phyloP scores from a whole-genome alignment of 768 basidiomycete genomes.

The Rhodocollybia butyracea region DNA sequence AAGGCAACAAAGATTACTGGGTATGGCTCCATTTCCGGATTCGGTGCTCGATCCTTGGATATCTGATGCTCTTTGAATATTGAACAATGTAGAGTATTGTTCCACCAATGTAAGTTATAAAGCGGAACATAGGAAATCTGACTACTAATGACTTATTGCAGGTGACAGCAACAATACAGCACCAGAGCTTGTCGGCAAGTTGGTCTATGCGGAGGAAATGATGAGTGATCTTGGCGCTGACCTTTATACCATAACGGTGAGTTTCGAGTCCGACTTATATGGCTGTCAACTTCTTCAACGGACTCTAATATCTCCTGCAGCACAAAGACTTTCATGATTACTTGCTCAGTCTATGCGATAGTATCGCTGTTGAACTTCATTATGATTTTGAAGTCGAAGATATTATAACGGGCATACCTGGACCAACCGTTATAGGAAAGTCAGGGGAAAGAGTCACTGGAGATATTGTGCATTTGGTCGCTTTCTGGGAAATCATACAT shows the following conservation, averaged over 20 bases:
- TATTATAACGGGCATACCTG: neutral
- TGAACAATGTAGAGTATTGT: neutral
- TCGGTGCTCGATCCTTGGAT: neutral
- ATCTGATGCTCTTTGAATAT: too few species aligned
- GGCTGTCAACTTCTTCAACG: too few species aligned
- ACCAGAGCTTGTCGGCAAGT: conserved; percentile 5
- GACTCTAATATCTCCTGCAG: too few species aligned
- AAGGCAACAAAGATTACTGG: conserved; percentile 5
- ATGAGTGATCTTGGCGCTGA: conserved; percentile 11
- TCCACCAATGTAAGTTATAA: conserved; percentile 3
- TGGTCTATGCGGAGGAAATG: conserved; percentile 8
- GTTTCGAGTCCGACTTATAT: neutral
- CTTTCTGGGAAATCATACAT: neutral
- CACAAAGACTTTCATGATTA: conserved; percentile 2
- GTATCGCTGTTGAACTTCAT: neutral
- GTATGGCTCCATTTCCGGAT: neutral
- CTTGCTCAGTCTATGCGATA: conserved; percentile 1
- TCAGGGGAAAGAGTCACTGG: conserved; percentile 1
- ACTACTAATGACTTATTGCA: neutral
- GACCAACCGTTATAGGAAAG: neutral
- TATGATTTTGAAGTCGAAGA: neutral
- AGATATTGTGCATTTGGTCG: neutral
- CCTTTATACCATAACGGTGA: conserved; percentile 10
- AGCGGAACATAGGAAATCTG: neutral
- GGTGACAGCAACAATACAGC: neutral